phyloP scores from a whole-genome alignment of 441 rosid species.

The Adansonia rubrostipa region DNA sequence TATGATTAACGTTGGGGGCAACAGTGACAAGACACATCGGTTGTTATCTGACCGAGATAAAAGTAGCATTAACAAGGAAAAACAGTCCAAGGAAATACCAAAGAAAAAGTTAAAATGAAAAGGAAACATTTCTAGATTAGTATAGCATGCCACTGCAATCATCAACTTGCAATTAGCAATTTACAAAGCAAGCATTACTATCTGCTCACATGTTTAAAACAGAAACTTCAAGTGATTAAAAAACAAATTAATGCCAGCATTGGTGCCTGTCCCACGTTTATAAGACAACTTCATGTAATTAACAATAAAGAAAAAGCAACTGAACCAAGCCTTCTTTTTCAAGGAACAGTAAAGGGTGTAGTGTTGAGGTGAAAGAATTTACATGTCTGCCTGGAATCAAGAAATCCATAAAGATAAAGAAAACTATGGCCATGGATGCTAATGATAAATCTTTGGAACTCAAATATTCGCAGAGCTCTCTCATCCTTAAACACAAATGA shows the following conservation, averaged over 20 bases:
- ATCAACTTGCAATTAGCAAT: neutral
- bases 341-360: constrained; percentile 1
- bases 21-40: neutral
- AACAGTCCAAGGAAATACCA: neutral
- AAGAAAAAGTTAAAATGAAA: neutral
- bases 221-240: neutral
- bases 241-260: neutral
- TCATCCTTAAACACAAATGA: neutral
- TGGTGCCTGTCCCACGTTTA: neutral
- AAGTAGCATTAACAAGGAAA: neutral
- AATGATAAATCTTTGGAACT: neutral
- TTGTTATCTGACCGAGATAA: neutral
- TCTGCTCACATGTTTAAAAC: neutral
- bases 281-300: neutral
- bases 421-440: too few relatives aligned
- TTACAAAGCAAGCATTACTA: neutral
- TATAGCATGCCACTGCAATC: neutral
- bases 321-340: neutral
- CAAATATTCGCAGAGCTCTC: neutral
- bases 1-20: neutral
- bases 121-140: neutral
- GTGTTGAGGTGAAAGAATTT: neutral
- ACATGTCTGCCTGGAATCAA: neutral
- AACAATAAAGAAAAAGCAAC: neutral
- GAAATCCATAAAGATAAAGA: neutral